phyloP scores from a whole-genome alignment of 768 basidiomycete genomes.

The Harrya chromipes region DNA sequence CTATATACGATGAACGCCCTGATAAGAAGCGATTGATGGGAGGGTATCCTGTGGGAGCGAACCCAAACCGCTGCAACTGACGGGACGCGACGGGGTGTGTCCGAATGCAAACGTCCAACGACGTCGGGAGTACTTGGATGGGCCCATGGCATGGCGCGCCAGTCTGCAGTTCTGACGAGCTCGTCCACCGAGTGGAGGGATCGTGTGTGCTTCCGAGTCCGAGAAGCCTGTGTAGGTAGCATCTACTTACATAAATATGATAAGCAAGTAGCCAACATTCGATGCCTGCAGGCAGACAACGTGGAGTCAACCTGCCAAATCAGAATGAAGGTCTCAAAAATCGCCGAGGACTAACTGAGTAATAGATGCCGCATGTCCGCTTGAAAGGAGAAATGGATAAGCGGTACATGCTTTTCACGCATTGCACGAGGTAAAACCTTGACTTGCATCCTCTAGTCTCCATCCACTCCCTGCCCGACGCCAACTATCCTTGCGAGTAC shows the following conservation, averaged over 20 bases:
- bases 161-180: too few species aligned
- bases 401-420: conserved; percentile 52
- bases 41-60: conserved; percentile 31
- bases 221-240: conserved; percentile 12
- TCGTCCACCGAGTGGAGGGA: too few species aligned
- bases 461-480: conserved; percentile 20
- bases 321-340: conserved; percentile 48
- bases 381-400: conserved; percentile 45
- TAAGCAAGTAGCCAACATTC: conserved; percentile 37
- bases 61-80: conserved; percentile 10
- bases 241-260: conserved; percentile 44
- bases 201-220: conserved; percentile 3
- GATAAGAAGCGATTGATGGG: conserved; percentile 56
- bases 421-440: conserved; percentile 43
- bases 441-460: conserved; percentile 27
- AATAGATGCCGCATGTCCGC: conserved; percentile 32
- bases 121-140: not conserved
- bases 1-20: conserved; percentile 36
- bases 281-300: conserved; percentile 78
- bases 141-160: not conserved
- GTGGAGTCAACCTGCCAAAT: conserved; percentile 51
- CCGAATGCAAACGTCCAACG: too few species aligned
- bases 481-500: conserved; percentile 27
- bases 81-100: conserved; percentile 7
- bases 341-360: conserved; percentile 31